These are phyloP conservation scores for Bremia lactucae DNA, from an alignment of 352 stramenopile genomes.

Conservation along the genomic window DNA sequence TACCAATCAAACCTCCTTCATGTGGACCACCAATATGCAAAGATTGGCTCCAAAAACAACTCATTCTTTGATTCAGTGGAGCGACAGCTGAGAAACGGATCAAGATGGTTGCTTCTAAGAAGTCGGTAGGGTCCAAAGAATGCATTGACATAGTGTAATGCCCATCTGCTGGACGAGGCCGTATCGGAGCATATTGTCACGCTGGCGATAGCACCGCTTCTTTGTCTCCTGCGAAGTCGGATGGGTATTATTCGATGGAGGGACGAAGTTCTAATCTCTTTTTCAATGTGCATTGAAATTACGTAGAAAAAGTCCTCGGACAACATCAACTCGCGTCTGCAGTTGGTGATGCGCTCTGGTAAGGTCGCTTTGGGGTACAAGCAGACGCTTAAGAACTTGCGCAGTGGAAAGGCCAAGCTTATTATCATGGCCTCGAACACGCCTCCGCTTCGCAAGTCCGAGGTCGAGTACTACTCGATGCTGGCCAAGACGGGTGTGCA, in stretches of 20 bases:
- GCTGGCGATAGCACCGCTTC: slow-evolving; percentile 3
- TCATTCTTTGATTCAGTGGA: slow-evolving; percentile 42
- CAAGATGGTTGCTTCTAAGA: slow-evolving; percentile 86
- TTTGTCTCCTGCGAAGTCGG: slow-evolving; percentile 26
- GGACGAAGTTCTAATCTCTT: slow-evolving; percentile 17
- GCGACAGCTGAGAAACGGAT: slow-evolving; percentile 56
- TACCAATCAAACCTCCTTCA: not conserved
- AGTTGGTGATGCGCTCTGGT: slow-evolving; percentile 99
- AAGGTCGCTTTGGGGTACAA: slow-evolving; percentile 99
- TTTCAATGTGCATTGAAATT: slow-evolving; percentile 1
- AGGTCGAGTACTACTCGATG: slow-evolving; percentile 99
- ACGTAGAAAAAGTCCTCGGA: slow-evolving; percentile 96
- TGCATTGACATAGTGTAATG: not conserved
- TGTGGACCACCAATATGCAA: slow-evolving; percentile 1
- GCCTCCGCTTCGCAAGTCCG: slow-evolving; percentile 96
- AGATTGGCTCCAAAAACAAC: not conserved
- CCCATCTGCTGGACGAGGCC: slow-evolving; percentile 1
- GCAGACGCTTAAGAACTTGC: slow-evolving; percentile 94
- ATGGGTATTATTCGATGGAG: slow-evolving; percentile 28
- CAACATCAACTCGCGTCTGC: slow-evolving; percentile 98
- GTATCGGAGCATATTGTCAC: slow-evolving; percentile 14
- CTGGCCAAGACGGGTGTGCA: slow-evolving; percentile 97
- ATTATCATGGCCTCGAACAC: slow-evolving; percentile 97
- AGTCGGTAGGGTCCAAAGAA: slow-evolving; percentile 60
- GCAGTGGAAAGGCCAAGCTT: slow-evolving; percentile 94